These are phyloP conservation scores for Saprolegnia parasitica DNA, from an alignment of 352 stramenopile species.

Conservation along the genomic window DNA sequence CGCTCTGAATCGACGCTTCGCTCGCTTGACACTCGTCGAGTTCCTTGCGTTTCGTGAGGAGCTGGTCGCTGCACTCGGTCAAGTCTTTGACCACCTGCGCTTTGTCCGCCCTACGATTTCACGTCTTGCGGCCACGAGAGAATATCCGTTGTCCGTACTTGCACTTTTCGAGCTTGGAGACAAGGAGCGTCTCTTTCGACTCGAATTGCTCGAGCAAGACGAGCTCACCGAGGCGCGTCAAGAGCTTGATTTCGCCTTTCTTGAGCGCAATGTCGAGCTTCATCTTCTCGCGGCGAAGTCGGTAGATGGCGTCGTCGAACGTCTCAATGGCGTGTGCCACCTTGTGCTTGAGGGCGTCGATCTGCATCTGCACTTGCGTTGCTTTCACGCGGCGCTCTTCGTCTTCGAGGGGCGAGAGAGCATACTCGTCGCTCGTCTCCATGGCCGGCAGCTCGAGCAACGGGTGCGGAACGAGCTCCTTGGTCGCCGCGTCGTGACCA, in stretches of 20 bases:
- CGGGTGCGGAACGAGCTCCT: neutral
- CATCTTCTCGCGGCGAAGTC: conserved; percentile 84
- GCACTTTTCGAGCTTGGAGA: conserved; percentile 80
- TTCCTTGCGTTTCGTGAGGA: conserved; percentile 74
- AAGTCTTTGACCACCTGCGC: conserved; percentile 76
- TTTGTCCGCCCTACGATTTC: conserved; percentile 51
- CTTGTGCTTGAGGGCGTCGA: conserved; percentile 56
- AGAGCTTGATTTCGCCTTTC: conserved; percentile 80
- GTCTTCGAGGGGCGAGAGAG: conserved; percentile 32
- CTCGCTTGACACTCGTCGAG: conserved; percentile 68
- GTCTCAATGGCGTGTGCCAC: conserved; percentile 55
- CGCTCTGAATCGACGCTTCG: conserved; percentile 56
- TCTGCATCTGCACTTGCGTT: conserved; percentile 65
- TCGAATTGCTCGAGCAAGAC: conserved; percentile 88
- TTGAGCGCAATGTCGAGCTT: conserved; percentile 85
- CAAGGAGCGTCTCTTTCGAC: conserved; percentile 84
- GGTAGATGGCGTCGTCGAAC: conserved; percentile 87
- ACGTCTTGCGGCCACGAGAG: neutral
- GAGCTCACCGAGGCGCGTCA: conserved; percentile 84
- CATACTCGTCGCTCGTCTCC: neutral
- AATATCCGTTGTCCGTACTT: conserved; percentile 28
- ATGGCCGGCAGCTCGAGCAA: neutral
- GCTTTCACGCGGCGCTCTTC: conserved; percentile 46
- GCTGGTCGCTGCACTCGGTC: conserved; percentile 63
- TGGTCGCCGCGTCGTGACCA: neutral